Evolutionary conservation across 2,329 filamentous ascomycete species (phyloP), one percentile per base, ranked within the genome.

Genomic region (Cryoendolithus antarcticus): DNA sequence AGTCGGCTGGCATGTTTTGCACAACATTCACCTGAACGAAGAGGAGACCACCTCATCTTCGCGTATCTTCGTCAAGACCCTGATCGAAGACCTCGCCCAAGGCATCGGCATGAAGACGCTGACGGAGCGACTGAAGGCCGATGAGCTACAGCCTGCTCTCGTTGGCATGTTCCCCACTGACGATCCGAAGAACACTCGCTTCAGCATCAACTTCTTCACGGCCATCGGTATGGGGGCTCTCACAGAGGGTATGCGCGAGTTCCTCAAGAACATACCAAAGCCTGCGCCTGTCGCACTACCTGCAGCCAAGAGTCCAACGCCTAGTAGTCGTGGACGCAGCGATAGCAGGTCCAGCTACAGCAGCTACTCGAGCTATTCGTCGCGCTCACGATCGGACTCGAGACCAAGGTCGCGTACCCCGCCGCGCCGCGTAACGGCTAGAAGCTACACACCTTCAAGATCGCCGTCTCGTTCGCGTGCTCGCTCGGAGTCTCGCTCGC

Each of bases 131-230:
- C 72, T 95, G 62, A 76, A 72, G 48, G 86, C 93, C 50, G 82
- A 91, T 32, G 72, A 77, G 36, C 69, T 96, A 30, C 78, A 80
- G 44, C 77, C 86, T 36, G 82, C 75, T 57, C 76, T 95, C 43
- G 76, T 80, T 30, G 89, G 89, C 24, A 67, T 98, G 32, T 96
- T 98, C 70, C 91, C 91, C 0, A 80, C 70, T 44, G 88, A 96
- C 59, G 85, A 86, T 54, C 77, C 86, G 15, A 80, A 84, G 56
- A 91, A 95, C 62, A 86, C 88, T 30, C 79, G 89, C 39, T 98
- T 98, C 69, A 85, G 88, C 37, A 94, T 98, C 77, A 98, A 98
- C 64, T 98, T 95, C 71, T 96, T 98, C 61, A 98, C 91, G 7
- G 91, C 86, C 54, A 93, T 98, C 53, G 86, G 88, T 42, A 93